These are phyloP conservation scores for Ceratopteris richardii DNA, from an alignment of 75 land plant species.

Conservation along the genomic window DNA sequence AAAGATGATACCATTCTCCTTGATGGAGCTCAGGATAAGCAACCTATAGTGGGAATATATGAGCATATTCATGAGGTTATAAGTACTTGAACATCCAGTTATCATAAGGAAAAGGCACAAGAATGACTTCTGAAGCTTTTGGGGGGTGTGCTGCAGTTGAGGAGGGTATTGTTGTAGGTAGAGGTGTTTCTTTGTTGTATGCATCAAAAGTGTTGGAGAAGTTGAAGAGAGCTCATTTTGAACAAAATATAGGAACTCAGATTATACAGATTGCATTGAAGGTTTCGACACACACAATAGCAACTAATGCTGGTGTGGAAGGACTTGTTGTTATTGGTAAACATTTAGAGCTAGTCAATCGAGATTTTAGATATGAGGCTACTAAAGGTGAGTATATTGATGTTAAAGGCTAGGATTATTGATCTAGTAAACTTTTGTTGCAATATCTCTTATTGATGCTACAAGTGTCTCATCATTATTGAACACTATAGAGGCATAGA, in stretches of 20 bases:
- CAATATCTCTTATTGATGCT: conserved; percentile 82
- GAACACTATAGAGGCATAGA: conserved; percentile 97
- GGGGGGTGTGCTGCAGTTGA: conserved; percentile 98
- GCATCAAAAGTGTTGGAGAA: conserved; percentile 65
- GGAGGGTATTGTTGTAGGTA: conserved; percentile 94
- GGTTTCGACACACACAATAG: conserved; percentile 82
- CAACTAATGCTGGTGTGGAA: conserved; percentile 87
- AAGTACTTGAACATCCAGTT: conserved; percentile 56
- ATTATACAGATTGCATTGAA: conserved; percentile 80
- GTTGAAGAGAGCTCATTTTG: conserved; percentile 56
- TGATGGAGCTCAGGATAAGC: conserved; percentile 77
- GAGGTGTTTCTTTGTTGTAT: conserved; percentile 88
- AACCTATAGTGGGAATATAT: conserved; percentile 55
- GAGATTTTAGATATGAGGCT: conserved; percentile 81
- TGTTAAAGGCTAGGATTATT: conserved; percentile 80
- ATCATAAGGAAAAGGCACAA: conserved; percentile 82
- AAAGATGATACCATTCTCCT: conserved; percentile 78
- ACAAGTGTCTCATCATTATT: conserved; percentile 85
- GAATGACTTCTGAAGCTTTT: conserved; percentile 81
- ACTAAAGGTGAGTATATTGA: conserved; percentile 91
- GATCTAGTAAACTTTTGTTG: conserved; percentile 82
- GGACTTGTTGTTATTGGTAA: conserved; percentile 91
- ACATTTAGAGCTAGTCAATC: conserved; percentile 65
- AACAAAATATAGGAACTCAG: conserved; percentile 72
- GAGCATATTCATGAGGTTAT: conserved; percentile 62